These are phyloP conservation scores for Eremothecium sinecaudum DNA, from an alignment of 1,139 yeast genomes.

Conservation along the genomic window DNA sequence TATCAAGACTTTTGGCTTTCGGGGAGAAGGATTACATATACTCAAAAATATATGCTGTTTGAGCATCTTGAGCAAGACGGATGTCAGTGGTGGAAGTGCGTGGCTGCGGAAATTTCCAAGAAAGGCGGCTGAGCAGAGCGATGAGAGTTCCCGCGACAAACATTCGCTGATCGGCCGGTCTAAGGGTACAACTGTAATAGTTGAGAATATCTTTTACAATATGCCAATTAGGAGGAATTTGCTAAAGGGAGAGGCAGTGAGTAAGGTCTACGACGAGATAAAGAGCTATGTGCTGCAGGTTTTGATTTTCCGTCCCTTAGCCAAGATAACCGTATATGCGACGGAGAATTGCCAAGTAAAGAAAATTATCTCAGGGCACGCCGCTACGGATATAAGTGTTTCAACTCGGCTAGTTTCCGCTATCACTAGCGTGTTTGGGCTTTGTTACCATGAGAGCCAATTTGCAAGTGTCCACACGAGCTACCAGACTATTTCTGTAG, in stretches of 20 bases:
- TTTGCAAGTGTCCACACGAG: constrained; percentile 18
- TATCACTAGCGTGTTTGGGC: constrained; percentile 15
- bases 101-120: constrained; percentile 17
- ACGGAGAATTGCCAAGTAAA: constrained; percentile 8
- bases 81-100: constrained; percentile 20
- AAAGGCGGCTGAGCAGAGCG: background rate
- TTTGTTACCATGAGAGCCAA: constrained; percentile 13
- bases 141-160: background rate
- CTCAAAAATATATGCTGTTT: constrained; percentile 34
- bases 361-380: constrained; percentile 8
- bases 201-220: constrained; percentile 42
- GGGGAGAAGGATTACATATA: constrained; percentile 42
- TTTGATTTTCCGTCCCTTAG: constrained; percentile 28
- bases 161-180: constrained; percentile 2
- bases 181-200: constrained; percentile 45
- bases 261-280: constrained; percentile 30
- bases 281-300: constrained; percentile 33
- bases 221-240: constrained; percentile 48
- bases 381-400: constrained; percentile 1
- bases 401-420: constrained; percentile 11
- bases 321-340: constrained; percentile 24
- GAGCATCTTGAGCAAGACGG: constrained; percentile 33
- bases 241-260: constrained; percentile 17
- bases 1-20: constrained; percentile 31
- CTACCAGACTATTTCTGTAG: constrained; percentile 27